phyloP scores from a whole-genome alignment of 2,329 filamentous ascomycete species.

The Trichocomaceae sp. region DNA sequence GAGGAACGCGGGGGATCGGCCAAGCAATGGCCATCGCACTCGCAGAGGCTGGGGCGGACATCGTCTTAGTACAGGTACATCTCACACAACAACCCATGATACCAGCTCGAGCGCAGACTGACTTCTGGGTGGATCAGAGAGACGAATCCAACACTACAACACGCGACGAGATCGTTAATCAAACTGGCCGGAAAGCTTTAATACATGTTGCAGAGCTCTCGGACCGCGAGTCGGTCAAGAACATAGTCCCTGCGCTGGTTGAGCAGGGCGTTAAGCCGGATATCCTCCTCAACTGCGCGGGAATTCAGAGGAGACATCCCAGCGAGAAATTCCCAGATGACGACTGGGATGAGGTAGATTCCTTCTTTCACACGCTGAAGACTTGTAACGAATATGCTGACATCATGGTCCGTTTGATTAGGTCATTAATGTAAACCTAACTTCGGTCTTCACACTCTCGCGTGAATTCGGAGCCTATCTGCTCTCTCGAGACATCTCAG shows the following conservation, averaged over 20 bases:
- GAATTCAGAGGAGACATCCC: conserved; percentile 74
- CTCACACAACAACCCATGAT: too few relatives aligned
- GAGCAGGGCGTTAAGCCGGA: conserved; percentile 54
- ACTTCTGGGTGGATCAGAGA: conserved; percentile 35
- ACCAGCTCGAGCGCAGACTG: neutral
- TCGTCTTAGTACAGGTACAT: conserved; percentile 38
- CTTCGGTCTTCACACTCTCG: conserved; percentile 61
- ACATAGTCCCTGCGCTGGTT: conserved; percentile 34
- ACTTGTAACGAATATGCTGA: neutral
- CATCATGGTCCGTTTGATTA: conserved; percentile 17
- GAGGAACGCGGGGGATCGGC: conserved; percentile 44
- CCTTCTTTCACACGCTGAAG: neutral
- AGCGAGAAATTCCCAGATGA: conserved; percentile 66
- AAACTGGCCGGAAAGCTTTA: conserved; percentile 34
- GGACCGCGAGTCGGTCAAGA: conserved; percentile 35
- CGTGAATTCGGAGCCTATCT: conserved; percentile 33
- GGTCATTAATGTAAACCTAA: conserved; percentile 83
- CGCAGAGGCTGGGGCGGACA: conserved; percentile 43
- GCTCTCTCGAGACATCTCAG: conserved; percentile 23
- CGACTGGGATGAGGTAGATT: conserved; percentile 63
- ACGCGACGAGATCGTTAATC: conserved; percentile 35
- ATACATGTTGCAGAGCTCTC: conserved; percentile 42
- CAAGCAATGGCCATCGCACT: conserved; percentile 42
- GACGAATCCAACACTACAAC: conserved; percentile 45
- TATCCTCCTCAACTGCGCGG: conserved; percentile 79